Percentiles rank a stretch among this genome's conserved stretches.
These are phyloP conservation scores for Exobasidium cylindrosporum DNA, from an alignment of 1,284 basidiomycete species.

Conservation along the genomic window DNA sequence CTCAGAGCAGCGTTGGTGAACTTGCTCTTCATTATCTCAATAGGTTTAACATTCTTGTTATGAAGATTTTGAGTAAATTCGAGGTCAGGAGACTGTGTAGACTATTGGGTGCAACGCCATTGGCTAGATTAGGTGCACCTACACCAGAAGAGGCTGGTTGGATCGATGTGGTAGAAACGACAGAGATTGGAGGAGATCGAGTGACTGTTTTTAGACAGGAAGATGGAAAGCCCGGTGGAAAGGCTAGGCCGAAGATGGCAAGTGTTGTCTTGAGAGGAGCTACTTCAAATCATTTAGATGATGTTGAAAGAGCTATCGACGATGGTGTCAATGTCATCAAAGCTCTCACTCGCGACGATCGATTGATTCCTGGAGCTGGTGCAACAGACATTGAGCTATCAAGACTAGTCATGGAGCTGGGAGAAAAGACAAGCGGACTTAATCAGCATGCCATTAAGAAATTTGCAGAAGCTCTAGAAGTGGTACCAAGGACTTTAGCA, in stretches of 20 bases:
- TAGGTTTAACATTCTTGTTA: slow-evolving; percentile 84
- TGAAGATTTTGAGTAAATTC: slow-evolving; percentile 98
- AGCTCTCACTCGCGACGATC: slow-evolving; percentile 80
- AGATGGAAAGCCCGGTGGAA: slow-evolving; percentile 53
- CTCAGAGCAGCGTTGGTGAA: slow-evolving; percentile 88
- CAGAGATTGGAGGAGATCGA: slow-evolving; percentile 94
- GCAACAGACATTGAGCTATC: slow-evolving; percentile 90
- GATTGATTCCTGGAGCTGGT: slow-evolving; percentile 90
- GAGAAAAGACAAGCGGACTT: slow-evolving; percentile 82
- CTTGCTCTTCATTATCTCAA: slow-evolving; percentile 96
- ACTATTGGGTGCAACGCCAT: slow-evolving; percentile 90
- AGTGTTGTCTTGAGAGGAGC: slow-evolving; percentile 65
- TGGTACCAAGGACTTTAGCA: slow-evolving; percentile 86
- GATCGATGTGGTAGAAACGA: slow-evolving; percentile 89
- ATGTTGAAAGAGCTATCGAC: slow-evolving; percentile 91
- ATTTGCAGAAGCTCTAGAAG: slow-evolving; percentile 85
- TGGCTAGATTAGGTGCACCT: slow-evolving; percentile 91
- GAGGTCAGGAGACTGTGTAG: slow-evolving; percentile 90
- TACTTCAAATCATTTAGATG: slow-evolving; percentile 89
- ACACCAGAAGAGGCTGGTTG: slow-evolving; percentile 93
- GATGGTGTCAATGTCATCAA: slow-evolving; percentile 98
- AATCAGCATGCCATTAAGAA: slow-evolving; percentile 90
- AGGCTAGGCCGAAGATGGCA: slow-evolving; percentile 50
- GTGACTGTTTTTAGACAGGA: slow-evolving; percentile 90
- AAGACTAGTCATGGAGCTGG: slow-evolving; percentile 77